Evolutionary conservation across 1,284 basidiomycete species (phyloP), one percentile per base, ranked within the genome.

Genomic region (Mycosarcoma mackinlayi): DNA sequence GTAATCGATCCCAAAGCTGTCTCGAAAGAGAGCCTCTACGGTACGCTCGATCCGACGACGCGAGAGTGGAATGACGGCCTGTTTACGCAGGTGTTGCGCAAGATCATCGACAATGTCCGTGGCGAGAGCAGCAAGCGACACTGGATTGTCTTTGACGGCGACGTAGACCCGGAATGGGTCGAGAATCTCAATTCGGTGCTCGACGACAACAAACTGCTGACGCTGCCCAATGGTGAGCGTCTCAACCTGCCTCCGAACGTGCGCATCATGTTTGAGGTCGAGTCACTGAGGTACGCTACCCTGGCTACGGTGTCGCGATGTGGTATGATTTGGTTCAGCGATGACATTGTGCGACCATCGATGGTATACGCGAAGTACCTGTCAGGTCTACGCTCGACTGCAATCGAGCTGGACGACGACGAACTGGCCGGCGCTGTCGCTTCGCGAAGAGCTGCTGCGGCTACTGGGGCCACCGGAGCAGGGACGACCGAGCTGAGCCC

Each of bases 261-360:
- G 23, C 90, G 96, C 61, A 94, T 99, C 84, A 94, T 99, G 93
- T 99, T 99, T 81, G 96, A 99, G 83, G 97, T 98, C 56, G 97
- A 99, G 84, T 93, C 95, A 83, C 88, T 99, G 73, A 92, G 90
- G 77, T 98, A 96, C 83, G 97, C 96, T 0, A 99, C 97, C 1
- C 88, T 93, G 44, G 96, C 96, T 8, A 99, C 96, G 14, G 97
- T 99, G 85, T 96, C 93, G 88, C 94, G 96, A 56, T 99, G 96
- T 83, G 96, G 96, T 83, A 99, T 99, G 96, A 95, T 99, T 78
- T 99, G 96, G 96, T 99, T 99, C 85, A 97, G 93, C 81, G 93
- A 97, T 63, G 94, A 97, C 68, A 90, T 95, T 45, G 89, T 99
- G 28, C 89, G 92, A 67, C 89, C 93, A 3, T 85, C 87, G 4